Evolutionary conservation across 2,329 filamentous ascomycete species (phyloP).

Genomic region (Fusarium sp.): DNA sequence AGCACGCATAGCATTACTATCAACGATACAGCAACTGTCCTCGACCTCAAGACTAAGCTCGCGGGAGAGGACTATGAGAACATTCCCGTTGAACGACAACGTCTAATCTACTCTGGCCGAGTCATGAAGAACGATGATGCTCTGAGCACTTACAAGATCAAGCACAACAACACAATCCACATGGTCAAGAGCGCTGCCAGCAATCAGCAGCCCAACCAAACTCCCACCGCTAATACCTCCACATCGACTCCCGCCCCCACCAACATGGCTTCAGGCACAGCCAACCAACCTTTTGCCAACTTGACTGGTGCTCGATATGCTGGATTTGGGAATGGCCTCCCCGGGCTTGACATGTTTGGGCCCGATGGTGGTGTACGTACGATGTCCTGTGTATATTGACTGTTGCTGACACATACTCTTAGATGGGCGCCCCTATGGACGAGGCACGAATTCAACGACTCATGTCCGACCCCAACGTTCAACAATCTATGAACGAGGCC

Average conservation of each 20-base stretch:
- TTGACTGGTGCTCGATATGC: constrained; percentile 94
- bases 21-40: constrained; percentile 78
- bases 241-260: constrained; percentile 65
- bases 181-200: constrained; percentile 96
- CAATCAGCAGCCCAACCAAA: constrained; percentile 65
- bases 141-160: constrained; percentile 90
- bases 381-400: neutral
- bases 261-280: constrained; percentile 85
- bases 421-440: constrained; percentile 91
- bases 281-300: constrained; percentile 89
- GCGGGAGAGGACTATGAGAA: constrained; percentile 84
- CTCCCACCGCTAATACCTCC: constrained; percentile 52
- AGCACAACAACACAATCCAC: constrained; percentile 94
- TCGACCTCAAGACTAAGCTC: constrained; percentile 91
- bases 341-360: constrained; percentile 88
- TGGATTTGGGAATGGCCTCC: constrained; percentile 84
- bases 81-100: constrained; percentile 87
- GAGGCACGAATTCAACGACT: constrained; percentile 85
- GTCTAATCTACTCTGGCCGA: constrained; percentile 95
- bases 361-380: constrained; percentile 89
- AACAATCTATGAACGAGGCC: constrained; percentile 91
- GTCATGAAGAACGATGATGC: constrained; percentile 96
- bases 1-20: constrained; percentile 87
- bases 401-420: constrained; percentile 22
- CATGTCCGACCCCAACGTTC: constrained; percentile 88